phyloP scores from a whole-genome alignment of 495 filamentous ascomycete genomes.

The Penicillium steckii region DNA sequence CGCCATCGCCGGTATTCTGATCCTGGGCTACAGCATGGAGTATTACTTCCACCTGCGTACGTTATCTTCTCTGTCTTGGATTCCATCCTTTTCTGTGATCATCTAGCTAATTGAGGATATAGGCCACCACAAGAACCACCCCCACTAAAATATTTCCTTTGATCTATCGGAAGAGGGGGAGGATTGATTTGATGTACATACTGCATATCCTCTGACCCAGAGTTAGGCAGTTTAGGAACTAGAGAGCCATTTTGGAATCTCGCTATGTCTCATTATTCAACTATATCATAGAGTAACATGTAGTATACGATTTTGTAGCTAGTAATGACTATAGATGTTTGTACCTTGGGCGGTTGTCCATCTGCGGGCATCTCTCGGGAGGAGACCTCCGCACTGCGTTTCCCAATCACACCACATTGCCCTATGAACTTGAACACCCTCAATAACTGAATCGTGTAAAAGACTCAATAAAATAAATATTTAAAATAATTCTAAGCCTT shows the following conservation, averaged over 20 bases:
- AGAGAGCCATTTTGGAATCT: slow-evolving; percentile 24
- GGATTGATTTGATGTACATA: slow-evolving; percentile 38
- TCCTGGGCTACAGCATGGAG: slow-evolving; percentile 87
- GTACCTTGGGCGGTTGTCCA: neutral
- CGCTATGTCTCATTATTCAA: slow-evolving; percentile 26
- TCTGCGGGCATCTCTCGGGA: neutral
- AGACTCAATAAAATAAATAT: neutral
- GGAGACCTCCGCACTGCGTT: neutral
- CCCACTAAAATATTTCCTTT: slow-evolving; percentile 64
- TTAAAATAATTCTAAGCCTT: neutral
- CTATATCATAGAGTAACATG: too few relatives aligned
- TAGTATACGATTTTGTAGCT: too few relatives aligned
- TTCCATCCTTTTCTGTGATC: neutral
- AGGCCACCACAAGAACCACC: slow-evolving; percentile 99
- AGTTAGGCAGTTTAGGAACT: slow-evolving; percentile 32
- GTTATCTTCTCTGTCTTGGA: slow-evolving; percentile 30
- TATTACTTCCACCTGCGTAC: slow-evolving; percentile 99
- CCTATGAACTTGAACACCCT: too few relatives aligned
- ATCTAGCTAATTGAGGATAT: neutral
- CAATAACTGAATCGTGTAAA: too few relatives aligned
- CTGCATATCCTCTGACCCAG: slow-evolving; percentile 28
- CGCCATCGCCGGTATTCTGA: slow-evolving; percentile 69
- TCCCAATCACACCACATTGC: neutral
- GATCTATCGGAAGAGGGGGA: slow-evolving; percentile 24
- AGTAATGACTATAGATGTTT: too few relatives aligned